Conservation (phyloP, 2,329 filamentous ascomycete genomes). For the Penicillium sp. region DNA sequence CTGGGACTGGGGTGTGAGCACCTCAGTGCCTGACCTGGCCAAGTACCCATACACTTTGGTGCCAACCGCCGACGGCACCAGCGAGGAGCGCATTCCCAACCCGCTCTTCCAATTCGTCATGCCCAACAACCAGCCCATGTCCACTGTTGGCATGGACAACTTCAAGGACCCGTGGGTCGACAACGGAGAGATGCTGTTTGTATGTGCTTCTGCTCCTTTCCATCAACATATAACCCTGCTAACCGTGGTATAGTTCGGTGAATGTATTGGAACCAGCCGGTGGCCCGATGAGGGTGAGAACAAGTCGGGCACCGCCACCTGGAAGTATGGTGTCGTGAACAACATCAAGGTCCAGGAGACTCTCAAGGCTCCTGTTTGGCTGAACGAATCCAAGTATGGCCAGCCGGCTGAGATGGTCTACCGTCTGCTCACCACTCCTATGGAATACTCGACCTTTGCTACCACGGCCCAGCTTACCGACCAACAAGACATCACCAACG, state of each 20-base stretch:
- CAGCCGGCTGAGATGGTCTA: conserved; percentile 20
- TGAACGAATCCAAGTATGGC: conserved; percentile 12
- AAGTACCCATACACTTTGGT: conserved; percentile 33
- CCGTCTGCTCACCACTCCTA: conserved; percentile 13
- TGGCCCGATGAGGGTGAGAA: conserved; percentile 25
- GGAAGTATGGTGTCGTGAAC: conserved; percentile 21
- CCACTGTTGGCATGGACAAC: conserved; percentile 6
- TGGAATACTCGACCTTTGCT: conserved; percentile 19
- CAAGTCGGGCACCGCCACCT: conserved; percentile 11
- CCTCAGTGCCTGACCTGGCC: conserved; percentile 28
- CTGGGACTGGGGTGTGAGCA: conserved; percentile 47
- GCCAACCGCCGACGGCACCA: conserved; percentile 35
- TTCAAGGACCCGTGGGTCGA: conserved; percentile 7
- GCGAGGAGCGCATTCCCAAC: conserved; percentile 40
- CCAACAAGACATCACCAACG: conserved; percentile 9
- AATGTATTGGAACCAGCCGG: conserved; percentile 20
- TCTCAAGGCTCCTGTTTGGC: conserved; percentile 10
- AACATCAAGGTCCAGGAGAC: conserved; percentile 20
- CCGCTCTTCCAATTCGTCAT: conserved; percentile 48
- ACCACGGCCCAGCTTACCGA: conserved; percentile 23
- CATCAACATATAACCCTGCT: neutral
- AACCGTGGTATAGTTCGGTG: conserved; percentile 9
- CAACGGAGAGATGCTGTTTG: neutral
- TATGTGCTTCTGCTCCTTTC: neutral
- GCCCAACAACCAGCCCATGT: conserved; percentile 17